Evolutionary conservation across 306 rosid genomes (phyloP).

Genomic region (Rubus parviflorus): DNA sequence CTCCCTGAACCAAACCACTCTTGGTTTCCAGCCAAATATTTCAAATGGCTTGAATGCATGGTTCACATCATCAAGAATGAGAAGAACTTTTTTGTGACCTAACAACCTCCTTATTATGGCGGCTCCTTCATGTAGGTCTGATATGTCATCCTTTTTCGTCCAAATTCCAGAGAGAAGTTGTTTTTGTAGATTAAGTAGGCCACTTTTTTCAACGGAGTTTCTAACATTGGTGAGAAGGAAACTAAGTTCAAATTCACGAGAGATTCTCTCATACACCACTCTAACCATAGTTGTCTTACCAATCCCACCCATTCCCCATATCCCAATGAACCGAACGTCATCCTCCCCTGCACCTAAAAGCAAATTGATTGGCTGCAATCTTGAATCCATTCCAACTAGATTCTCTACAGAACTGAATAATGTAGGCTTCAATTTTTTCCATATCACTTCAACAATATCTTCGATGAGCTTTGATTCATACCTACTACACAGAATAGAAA

Average conservation of each 20-base stretch:
- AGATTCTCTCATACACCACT: conserved; percentile 12
- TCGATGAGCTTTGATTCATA: not conserved
- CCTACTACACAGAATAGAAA: not conserved
- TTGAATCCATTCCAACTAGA: not conserved
- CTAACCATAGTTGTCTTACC: conserved; percentile 23
- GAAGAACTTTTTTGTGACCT: not conserved
- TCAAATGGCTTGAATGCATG: not conserved
- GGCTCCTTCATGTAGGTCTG: not conserved
- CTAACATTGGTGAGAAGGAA: not conserved
- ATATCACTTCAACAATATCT: not conserved
- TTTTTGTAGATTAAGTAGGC: not conserved
- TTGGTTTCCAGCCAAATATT: conserved; percentile 12
- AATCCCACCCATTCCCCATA: not conserved
- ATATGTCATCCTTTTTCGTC: not conserved
- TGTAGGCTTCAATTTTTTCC: not conserved
- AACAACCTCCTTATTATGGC: not conserved
- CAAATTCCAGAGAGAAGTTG: not conserved
- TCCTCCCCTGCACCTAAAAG: not conserved
- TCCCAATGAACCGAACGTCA: not conserved
- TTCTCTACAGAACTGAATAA: not conserved
- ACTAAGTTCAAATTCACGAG: not conserved
- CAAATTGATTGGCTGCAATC: not conserved
- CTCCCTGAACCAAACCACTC: conserved; percentile 21
- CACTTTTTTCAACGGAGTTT: not conserved
- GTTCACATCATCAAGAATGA: conserved; percentile 21